Conservation (phyloP, 495 filamentous ascomycete species). For the Oleoguttula mirabilis region DNA sequence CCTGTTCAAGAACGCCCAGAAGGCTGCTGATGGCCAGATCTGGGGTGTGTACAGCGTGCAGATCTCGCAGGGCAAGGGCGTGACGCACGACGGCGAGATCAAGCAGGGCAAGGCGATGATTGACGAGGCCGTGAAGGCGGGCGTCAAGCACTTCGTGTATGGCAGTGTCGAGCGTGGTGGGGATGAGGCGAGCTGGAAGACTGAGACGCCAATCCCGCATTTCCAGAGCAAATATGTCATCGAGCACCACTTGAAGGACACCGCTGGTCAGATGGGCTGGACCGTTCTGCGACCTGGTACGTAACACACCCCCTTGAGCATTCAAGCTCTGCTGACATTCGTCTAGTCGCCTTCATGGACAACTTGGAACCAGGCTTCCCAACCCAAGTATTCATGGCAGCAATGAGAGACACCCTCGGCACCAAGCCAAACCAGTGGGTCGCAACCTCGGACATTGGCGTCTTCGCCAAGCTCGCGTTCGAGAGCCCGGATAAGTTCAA, state of each 20-base stretch:
- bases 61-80: constrained; percentile 37
- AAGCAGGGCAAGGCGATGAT: constrained; percentile 51
- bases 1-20: constrained; percentile 42
- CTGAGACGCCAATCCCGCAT: constrained; percentile 49
- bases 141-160: constrained; percentile 54
- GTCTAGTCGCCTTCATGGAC: constrained; percentile 59
- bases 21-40: constrained; percentile 25
- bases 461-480: constrained; percentile 52
- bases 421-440: constrained; percentile 47
- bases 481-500: constrained; percentile 36
- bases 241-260: constrained; percentile 47
- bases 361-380: constrained; percentile 46
- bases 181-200: constrained; percentile 38
- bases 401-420: constrained; percentile 35
- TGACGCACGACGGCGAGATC: constrained; percentile 39
- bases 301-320: not conserved
- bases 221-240: constrained; percentile 49
- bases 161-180: constrained; percentile 57
- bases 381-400: constrained; percentile 47
- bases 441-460: constrained; percentile 48
- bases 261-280: constrained; percentile 36
- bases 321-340: constrained; percentile 40
- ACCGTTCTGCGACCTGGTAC: constrained; percentile 21
- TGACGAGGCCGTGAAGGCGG: constrained; percentile 43
- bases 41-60: constrained; percentile 33